These are phyloP conservation scores for Syzygium aqueum DNA, from an alignment of 345 rosid genomes.

Conservation along the genomic window DNA sequence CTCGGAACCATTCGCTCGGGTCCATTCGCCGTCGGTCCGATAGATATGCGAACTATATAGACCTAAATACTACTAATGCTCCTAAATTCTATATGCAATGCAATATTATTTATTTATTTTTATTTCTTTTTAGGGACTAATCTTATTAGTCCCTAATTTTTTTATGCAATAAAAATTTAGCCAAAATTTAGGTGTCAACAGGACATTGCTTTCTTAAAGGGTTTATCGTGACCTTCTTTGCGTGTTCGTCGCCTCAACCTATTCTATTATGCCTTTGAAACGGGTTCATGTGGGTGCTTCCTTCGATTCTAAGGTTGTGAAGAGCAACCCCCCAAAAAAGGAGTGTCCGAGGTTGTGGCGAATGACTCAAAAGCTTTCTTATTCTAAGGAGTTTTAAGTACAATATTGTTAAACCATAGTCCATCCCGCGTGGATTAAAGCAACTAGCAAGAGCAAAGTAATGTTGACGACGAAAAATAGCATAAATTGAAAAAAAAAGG, in stretches of 20 bases:
- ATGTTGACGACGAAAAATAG: neutral
- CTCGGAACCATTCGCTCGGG: no score
- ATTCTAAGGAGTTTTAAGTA: neutral
- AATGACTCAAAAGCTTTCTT: neutral
- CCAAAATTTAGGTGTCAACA: no score
- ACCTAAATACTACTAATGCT: no score
- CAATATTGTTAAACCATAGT: rapidly evolving
- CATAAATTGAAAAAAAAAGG: neutral
- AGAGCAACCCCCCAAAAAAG: rapidly evolving
- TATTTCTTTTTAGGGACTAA: no score
- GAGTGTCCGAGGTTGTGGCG: neutral
- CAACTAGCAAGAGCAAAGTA: neutral
- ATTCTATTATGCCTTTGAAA: neutral
- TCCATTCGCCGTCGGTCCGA: no score
- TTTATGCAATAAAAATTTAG: no score
- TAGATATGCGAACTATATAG: no score
- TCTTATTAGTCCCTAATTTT: no score
- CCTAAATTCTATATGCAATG: no score
- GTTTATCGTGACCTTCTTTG: neutral
- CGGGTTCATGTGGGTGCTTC: rapidly evolving
- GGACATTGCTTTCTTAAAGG: no score
- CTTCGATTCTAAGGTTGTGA: neutral
- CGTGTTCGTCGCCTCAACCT: no score
- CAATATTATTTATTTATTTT: no score
- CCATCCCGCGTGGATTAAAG: neutral